Evolutionary conservation across 768 basidiomycete genomes (phyloP).

Genomic region (Macrolepiota dolichaula): DNA sequence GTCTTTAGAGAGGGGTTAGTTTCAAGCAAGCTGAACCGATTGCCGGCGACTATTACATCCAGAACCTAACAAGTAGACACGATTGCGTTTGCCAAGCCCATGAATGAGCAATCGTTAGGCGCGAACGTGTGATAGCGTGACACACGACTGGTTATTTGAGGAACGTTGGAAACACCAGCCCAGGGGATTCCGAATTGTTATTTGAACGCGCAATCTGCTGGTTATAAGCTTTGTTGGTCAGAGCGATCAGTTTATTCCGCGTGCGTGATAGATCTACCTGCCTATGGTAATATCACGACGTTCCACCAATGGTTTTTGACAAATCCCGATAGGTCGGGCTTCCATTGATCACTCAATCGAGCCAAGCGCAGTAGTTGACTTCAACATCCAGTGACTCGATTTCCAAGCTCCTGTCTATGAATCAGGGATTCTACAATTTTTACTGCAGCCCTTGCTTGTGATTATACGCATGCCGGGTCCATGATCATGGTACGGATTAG

Average conservation of each 20-base stretch:
- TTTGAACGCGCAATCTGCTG: no score
- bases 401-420: not conserved
- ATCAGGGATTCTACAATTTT: not conserved
- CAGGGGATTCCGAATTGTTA: not conserved
- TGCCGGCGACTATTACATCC: not conserved
- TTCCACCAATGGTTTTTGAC: not conserved
- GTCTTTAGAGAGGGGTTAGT: not conserved
- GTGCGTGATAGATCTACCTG: not conserved
- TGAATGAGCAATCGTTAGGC: not conserved
- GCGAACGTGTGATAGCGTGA: not conserved
- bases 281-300: not conserved
- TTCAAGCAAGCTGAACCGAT: no score
- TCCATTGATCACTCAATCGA: not conserved
- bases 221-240: not conserved
- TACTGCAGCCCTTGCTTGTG: no score
- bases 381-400: not conserved
- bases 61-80: not conserved
- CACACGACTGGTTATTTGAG: not conserved
- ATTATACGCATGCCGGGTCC: not conserved
- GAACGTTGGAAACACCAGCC: not conserved
- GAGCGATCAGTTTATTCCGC: not conserved
- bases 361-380: not conserved
- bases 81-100: not conserved
- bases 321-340: not conserved
- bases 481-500: not conserved